Base-by-base conservation (phyloP, 768 basidiomycete genomes). In the Boletus reticuloceps region DNA sequence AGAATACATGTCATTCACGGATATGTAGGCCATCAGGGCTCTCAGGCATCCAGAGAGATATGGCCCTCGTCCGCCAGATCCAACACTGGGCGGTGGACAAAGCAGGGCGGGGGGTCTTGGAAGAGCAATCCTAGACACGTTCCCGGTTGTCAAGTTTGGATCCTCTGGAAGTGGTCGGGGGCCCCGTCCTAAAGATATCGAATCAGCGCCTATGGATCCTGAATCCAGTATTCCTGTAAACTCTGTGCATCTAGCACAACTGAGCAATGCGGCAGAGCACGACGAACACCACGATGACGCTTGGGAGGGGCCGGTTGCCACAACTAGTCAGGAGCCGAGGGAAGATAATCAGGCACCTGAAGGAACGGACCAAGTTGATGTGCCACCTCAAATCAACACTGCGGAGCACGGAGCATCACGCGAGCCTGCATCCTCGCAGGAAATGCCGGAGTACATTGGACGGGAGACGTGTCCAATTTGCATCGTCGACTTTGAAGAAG, bases 391-490 rank as follows among this genome's bases (percentile, higher is more conserved):
- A 45, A 51, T 12, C 11, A 22, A 49, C 17, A 32, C 32, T 14
- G 34, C 34, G 4, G 46, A 58, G 10, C 37, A 22, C 6, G 50
- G 39, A 14, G 17, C 42, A 42, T 47, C 50, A 16, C 44, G 25
- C 16, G 16, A 42, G 20, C 27, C 55, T 22, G n/a, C 40, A 20
- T 45, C 51, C 36, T 3, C 53, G n/a, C 54, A 36, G 17, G 58
- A 64, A 34, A 62, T 83, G 48, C 87, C 85, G 2, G 83, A 79
- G 38, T 78, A 81, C 14, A 90, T 91, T 36, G 89, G 89, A 6
- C 81, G 83, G 38, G 89, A 94, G 70, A 92, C 88, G 13, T 98
- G 95, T 73, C 94, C 95, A 6, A 98, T 98, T 57, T 98, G 95
- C 70, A 88, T 98, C 55, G 79, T 91, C 43, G 94, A 96, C 62